Conservation (phyloP, 2,329 filamentous ascomycete species). For the Botryotinia calthae region DNA sequence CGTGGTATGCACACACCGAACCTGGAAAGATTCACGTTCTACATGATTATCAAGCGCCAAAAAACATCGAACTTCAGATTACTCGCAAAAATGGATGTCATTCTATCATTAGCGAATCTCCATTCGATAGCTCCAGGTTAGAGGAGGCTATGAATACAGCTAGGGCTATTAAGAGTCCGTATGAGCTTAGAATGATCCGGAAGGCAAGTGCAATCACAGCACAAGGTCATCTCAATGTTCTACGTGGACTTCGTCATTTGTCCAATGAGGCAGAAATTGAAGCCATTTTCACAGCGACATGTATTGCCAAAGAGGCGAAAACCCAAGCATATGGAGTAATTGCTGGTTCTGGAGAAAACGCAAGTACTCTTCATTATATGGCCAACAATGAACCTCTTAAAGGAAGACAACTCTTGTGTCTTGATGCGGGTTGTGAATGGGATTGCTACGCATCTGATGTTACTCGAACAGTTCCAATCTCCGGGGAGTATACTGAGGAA, state of each 20-base stretch:
- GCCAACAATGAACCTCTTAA: constrained; percentile 72
- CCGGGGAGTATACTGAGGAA: constrained; percentile 66
- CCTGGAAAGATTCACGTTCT: constrained; percentile 46
- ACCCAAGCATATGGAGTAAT: constrained; percentile 87
- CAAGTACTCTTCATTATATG: constrained; percentile 81
- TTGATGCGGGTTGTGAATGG: constrained; percentile 88
- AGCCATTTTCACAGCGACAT: constrained; percentile 70
- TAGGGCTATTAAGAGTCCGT: constrained; percentile 79
- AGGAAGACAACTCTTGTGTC: constrained; percentile 69
- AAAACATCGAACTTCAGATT: constrained; percentile 1
- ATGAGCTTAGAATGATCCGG: constrained; percentile 79
- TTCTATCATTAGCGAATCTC: constrained; percentile 11
- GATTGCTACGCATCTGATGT: constrained; percentile 85
- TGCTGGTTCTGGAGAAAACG: constrained; percentile 78
- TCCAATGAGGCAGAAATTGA: constrained; percentile 81
- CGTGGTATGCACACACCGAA: constrained; percentile 43
- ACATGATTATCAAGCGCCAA: constrained; percentile 43
- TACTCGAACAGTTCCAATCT: constrained; percentile 81
- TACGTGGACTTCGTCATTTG: constrained; percentile 60
- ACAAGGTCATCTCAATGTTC: constrained; percentile 70
- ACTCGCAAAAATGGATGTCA: constrained; percentile 15
- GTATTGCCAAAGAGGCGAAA: constrained; percentile 69
- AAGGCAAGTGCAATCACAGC: constrained; percentile 79
- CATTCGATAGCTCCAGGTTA: constrained; percentile 53
- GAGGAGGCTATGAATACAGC: constrained; percentile 73